Conservation (phyloP, 2,329 filamentous ascomycete genomes). For the Ophiostoma piceae region DNA sequence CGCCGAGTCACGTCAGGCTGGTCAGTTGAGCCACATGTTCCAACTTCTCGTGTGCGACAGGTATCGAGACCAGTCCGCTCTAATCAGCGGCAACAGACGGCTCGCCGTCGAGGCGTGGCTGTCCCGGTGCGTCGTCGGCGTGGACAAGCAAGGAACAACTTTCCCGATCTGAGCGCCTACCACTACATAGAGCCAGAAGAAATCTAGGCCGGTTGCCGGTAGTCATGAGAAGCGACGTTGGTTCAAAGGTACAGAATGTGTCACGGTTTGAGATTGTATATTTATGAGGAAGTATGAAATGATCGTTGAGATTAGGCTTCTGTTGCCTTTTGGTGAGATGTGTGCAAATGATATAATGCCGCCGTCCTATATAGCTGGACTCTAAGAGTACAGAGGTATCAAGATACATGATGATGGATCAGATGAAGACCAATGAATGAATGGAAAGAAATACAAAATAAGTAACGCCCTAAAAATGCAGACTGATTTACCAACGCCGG, state of each 20-base stretch:
- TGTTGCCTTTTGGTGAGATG: neutral
- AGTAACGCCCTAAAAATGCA: neutral
- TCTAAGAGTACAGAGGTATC: neutral
- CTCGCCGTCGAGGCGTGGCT: neutral
- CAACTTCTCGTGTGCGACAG: neutral
- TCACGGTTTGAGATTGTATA: neutral
- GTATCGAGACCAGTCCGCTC: neutral
- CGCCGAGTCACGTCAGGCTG: neutral
- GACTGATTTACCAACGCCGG: neutral
- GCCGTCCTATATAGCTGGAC: neutral
- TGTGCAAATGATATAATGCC: neutral
- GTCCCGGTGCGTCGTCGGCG: neutral
- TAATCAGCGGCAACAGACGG: neutral
- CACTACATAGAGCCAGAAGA: neutral
- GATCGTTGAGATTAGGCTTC: neutral
- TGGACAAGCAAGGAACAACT: neutral
- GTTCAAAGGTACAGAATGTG: neutral
- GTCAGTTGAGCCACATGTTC: neutral
- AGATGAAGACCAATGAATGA: neutral
- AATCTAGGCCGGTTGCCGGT: neutral
- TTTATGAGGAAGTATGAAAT: neutral
- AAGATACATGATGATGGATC: neutral
- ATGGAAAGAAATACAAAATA: neutral
- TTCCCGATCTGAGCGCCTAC: constrained; percentile 4
- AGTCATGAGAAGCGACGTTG: neutral